Conservation (phyloP, 495 filamentous ascomycete species). For the Penicillium bialowiezense region DNA sequence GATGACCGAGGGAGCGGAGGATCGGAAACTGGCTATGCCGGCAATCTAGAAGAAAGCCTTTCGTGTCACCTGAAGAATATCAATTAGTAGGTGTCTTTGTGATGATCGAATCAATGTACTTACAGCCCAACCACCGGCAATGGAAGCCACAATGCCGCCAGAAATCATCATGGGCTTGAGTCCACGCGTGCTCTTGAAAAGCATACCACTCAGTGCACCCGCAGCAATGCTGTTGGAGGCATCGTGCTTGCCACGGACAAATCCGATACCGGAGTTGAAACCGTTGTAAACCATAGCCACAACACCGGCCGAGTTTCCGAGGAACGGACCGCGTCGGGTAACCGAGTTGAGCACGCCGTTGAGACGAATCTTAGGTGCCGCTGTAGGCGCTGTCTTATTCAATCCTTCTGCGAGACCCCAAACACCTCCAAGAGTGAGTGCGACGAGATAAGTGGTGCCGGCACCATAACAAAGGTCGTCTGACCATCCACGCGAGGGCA, state of each 20-base stretch:
- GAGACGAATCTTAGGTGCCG: conserved; percentile 83
- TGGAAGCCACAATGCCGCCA: conserved; percentile 76
- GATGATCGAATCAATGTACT: conserved; percentile 27
- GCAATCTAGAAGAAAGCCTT: conserved; percentile 52
- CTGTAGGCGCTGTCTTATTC: conserved; percentile 62
- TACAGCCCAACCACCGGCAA: conserved; percentile 89
- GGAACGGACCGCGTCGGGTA: conserved; percentile 89
- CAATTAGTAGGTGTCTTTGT: conserved; percentile 26
- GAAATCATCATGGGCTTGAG: conserved; percentile 90
- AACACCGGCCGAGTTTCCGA: conserved; percentile 93
- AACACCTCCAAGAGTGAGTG: conserved; percentile 78
- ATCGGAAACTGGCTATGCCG: conserved; percentile 15
- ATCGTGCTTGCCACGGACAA: conserved; percentile 86
- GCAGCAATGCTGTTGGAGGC: conserved; percentile 81
- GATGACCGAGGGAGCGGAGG: conserved; percentile 16
- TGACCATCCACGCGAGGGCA: conserved; percentile 94
- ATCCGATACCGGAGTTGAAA: conserved; percentile 87
- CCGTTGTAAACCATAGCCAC: conserved; percentile 94
- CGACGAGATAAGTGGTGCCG: conserved; percentile 86
- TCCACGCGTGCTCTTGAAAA: conserved; percentile 94
- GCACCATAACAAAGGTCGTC: conserved; percentile 98
- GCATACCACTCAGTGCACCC: conserved; percentile 80
- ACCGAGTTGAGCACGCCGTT: conserved; percentile 93
- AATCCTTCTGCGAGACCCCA: conserved; percentile 92
- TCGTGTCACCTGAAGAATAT: conserved; percentile 48